Evolutionary conservation across 176 grass and related monocot genomes (phyloP).

Genomic region (Poa pratensis): DNA sequence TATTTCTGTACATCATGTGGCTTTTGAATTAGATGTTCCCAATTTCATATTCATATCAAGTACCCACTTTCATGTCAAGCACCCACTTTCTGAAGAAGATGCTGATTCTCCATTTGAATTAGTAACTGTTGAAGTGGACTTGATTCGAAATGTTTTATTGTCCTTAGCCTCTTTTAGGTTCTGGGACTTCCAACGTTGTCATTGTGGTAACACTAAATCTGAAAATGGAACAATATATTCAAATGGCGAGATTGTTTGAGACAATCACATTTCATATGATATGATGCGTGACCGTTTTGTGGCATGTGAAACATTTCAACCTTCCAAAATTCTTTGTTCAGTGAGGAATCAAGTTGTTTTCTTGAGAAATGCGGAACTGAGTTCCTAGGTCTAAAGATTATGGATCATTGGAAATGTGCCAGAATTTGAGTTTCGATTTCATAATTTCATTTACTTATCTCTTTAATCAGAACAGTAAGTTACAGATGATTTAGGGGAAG

Average conservation of each 20-base stretch:
- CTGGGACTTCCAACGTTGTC: background rate
- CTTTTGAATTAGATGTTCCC: conserved; percentile 25
- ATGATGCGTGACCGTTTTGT: background rate
- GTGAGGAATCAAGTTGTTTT: conserved; percentile 32
- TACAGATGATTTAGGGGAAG: background rate
- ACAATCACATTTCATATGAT: conserved; percentile 21
- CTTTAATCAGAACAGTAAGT: conserved; percentile 25
- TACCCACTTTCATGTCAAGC: conserved; percentile 30
- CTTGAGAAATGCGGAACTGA: conserved; percentile 15
- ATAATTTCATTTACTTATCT: conserved; percentile 4
- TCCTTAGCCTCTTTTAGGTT: background rate
- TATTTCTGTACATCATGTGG: background rate
- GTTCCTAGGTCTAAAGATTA: conserved; percentile 41
- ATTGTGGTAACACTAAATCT: conserved; percentile 22
- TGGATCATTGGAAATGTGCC: background rate
- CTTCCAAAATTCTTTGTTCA: conserved; percentile 26
- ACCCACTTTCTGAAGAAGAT: conserved; percentile 1
- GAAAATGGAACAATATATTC: background rate
- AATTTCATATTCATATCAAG: conserved; percentile 30
- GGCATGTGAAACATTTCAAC: conserved; percentile 12
- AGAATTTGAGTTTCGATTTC: conserved; percentile 21
- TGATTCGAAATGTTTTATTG: background rate
- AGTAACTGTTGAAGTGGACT: background rate
- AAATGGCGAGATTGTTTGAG: background rate
- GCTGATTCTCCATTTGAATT: background rate